Conservation (phyloP, 2,329 filamentous ascomycete genomes). For the Claviceps sorghi region DNA sequence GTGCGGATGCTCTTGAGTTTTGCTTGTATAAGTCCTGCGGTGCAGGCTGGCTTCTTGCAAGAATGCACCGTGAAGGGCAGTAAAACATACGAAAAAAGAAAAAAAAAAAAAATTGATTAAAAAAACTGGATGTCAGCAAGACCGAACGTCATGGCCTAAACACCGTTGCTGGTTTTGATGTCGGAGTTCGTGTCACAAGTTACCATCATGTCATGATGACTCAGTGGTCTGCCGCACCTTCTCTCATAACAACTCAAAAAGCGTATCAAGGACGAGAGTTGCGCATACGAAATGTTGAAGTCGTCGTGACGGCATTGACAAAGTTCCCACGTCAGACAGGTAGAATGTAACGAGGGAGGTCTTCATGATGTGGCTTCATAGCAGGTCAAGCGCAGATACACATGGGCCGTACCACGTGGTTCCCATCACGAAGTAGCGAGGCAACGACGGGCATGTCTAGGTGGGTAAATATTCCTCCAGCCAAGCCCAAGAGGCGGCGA, state of each 20-base stretch:
- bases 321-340: too few relatives aligned
- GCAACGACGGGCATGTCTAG: background rate
- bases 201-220: too few relatives aligned
- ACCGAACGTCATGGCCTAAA: too few relatives aligned
- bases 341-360: background rate
- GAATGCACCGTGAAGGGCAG: too few relatives aligned
- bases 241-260: background rate
- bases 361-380: background rate
- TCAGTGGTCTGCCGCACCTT: background rate
- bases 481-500: background rate
- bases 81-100: too few relatives aligned
- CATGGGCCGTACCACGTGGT: background rate
- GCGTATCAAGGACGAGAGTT: background rate
- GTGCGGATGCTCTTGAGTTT: too few relatives aligned
- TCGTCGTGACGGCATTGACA: background rate
- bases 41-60: too few relatives aligned
- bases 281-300: background rate
- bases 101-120: too few relatives aligned
- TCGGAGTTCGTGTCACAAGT: too few relatives aligned
- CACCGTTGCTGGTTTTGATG: too few relatives aligned
- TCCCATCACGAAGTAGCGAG: background rate
- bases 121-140: too few relatives aligned
- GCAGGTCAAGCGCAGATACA: background rate
- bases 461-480: background rate
- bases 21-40: too few relatives aligned